A percentile compares a stretch with the other conserved stretches of the same genome.
Conservation (phyloP, 306 rosid genomes). For the Astragalus membranaceus region DNA sequence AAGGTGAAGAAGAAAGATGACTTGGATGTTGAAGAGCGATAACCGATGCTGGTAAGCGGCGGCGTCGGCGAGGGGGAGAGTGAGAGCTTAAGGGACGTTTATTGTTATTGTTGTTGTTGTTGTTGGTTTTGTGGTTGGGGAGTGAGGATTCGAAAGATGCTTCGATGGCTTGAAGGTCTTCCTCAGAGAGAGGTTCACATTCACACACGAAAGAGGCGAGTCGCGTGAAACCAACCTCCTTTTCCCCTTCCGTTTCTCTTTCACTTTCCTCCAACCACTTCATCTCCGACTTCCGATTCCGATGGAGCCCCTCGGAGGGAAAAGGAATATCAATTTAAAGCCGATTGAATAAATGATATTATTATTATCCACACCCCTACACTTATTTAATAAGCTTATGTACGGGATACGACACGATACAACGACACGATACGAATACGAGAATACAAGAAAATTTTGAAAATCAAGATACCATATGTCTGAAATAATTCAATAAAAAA, state of each 20-base stretch:
- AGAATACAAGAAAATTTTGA: too few relatives aligned
- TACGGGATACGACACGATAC: too few relatives aligned
- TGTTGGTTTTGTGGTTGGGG: conserved; percentile 20
- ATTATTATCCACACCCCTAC: too few relatives aligned
- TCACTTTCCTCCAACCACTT: background rate
- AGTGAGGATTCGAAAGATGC: conserved; percentile 44
- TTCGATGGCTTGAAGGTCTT: conserved; percentile 48
- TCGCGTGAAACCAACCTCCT: conserved; percentile 3
- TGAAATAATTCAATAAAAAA: too few relatives aligned
- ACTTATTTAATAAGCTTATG: too few relatives aligned
- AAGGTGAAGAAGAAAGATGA: conserved; percentile 36
- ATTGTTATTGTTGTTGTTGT: background rate
- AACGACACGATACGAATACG: too few relatives aligned
- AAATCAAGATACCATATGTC: too few relatives aligned
- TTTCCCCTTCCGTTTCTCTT: background rate
- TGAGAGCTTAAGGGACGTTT: conserved; percentile 1
- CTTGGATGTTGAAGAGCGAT: conserved; percentile 53
- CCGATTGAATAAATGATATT: too few relatives aligned
- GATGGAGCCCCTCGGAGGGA: background rate
- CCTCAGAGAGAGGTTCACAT: conserved; percentile 47
- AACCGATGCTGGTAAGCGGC: conserved; percentile 60
- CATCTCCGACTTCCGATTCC: background rate
- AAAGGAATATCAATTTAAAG: too few relatives aligned
- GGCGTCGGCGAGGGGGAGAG: conserved; percentile 18
- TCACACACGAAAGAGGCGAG: conserved; percentile 26